phyloP scores from a whole-genome alignment of 1,284 basidiomycete genomes.

The Veloboletus limbatus region DNA sequence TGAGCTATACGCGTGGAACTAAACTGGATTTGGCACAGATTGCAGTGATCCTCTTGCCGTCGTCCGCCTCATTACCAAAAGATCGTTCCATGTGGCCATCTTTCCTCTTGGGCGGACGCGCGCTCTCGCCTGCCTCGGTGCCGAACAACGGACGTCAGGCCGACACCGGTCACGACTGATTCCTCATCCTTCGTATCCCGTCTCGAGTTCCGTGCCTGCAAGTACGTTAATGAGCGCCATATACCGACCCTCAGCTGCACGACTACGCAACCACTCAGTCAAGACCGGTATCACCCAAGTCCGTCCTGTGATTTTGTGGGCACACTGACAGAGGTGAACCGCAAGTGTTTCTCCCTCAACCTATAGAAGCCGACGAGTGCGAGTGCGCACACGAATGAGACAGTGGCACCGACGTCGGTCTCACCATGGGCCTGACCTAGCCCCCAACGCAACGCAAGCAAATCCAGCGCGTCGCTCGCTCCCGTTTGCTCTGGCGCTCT shows the following conservation, averaged over 20 bases:
- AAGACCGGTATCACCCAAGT: constrained; percentile 47
- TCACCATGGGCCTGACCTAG: no score
- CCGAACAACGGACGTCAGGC: constrained; percentile 16
- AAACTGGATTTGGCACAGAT: constrained; percentile 49
- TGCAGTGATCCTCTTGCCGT: constrained; percentile 84
- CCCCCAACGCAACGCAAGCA: no score
- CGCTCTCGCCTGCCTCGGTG: constrained; percentile 50
- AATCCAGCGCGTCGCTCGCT: no score
- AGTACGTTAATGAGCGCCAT: constrained; percentile 35
- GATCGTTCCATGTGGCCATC: constrained; percentile 88
- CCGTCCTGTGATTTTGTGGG: constrained; percentile 57
- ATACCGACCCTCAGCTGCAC: constrained; percentile 59
- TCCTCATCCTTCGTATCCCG: constrained; percentile 28
- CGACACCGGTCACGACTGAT: no score
- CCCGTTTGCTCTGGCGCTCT: no score
- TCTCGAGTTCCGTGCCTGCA: constrained; percentile 45
- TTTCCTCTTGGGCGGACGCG: constrained; percentile 66
- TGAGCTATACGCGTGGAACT: constrained; percentile 4
- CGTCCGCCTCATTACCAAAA: constrained; percentile 79
- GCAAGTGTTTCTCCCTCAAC: no score
- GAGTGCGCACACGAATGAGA: no score
- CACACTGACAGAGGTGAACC: constrained; percentile 39
- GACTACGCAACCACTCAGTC: constrained; percentile 51
- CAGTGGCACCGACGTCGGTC: no score
- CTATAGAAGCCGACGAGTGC: no score